Evolutionary conservation across 768 basidiomycete species (phyloP), one percentile per base, ranked within the genome.

Genomic region (Leccinellum luteum): DNA sequence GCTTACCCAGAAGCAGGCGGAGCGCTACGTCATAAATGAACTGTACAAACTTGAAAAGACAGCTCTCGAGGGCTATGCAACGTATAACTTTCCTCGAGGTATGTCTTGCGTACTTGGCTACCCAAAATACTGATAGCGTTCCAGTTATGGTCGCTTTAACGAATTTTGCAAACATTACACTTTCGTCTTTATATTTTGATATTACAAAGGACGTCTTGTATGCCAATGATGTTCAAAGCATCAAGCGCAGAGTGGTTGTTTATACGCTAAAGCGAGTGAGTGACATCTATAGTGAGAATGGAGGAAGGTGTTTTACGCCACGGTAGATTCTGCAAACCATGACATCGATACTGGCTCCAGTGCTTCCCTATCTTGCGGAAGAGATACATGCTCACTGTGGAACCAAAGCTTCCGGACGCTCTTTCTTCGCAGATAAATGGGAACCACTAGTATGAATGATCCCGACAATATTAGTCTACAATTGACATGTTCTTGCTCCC

Each of bases 171-270:
- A 93, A 92, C 65, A 79, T 85, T 57, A 91, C 89, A 0, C 79
- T 98, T 21, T 98, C 96, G 0, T 87, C 93, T 0, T 75, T 96
- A 31, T 98, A 98, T 73, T 92, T 98, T 60, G 94, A 95, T 66
- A 85, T 91, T 50, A 90, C 85, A 32, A 97, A 97, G 70, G 96
- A 98, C 70, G 81, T 81, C 47, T 74, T 99, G 10, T 98, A 99
- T 66, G 90, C 92, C 32, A 80, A 90, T 64, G 67, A 74, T 9
- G 54, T 73, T 3, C 64, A 77, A 21, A 81, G 81, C 57, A 63
- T 70, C 3, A 78, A 84, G 43, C 85, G 96, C 14, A 78, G 83
- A 50, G 82, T 81, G 1, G 79, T 90, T 14, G 70, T 94, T 7
- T 84, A 87, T 5, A 88, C 90, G 2, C 76, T 97, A 13, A 79